phyloP scores from a whole-genome alignment of 257 asterid genomes.

The Solanum infundibuliforme region DNA sequence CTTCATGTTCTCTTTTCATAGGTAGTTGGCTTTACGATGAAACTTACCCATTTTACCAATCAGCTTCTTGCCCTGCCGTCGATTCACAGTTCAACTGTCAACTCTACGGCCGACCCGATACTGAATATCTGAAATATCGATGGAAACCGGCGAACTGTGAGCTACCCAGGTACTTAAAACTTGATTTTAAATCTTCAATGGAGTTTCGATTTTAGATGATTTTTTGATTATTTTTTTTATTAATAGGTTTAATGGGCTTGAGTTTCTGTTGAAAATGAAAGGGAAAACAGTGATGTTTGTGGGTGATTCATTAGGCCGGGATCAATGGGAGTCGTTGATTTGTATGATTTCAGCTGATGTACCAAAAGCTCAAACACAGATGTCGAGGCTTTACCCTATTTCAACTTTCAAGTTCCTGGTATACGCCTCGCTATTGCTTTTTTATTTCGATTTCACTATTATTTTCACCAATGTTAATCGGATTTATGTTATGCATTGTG shows the following conservation, averaged over 20 bases:
- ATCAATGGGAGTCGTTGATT: constrained; percentile 86
- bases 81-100: constrained; percentile 79
- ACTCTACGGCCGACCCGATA: constrained; percentile 79
- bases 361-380: constrained; percentile 56
- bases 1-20: constrained; percentile 49
- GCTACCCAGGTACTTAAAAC: constrained; percentile 49
- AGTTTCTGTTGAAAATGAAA: constrained; percentile 24
- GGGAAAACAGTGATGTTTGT: constrained; percentile 79
- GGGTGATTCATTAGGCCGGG: constrained; percentile 86
- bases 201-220: background rate
- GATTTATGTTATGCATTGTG: background rate
- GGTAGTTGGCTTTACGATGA: constrained; percentile 84
- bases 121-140: constrained; percentile 72
- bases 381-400: constrained; percentile 52
- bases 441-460: background rate
- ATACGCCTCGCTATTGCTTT: background rate
- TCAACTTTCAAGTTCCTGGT: constrained; percentile 71
- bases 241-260: constrained; percentile 32
- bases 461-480: background rate
- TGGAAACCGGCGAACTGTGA: constrained; percentile 86
- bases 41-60: constrained; percentile 48
- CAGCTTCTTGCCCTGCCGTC: constrained; percentile 48
- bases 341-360: constrained; percentile 68
- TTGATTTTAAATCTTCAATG: background rate
- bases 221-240: background rate